Percentiles rank a stretch among this genome's conserved stretches.
These are phyloP conservation scores for Mrakia frigida DNA, from an alignment of 768 basidiomycete species.

Conservation along the genomic window DNA sequence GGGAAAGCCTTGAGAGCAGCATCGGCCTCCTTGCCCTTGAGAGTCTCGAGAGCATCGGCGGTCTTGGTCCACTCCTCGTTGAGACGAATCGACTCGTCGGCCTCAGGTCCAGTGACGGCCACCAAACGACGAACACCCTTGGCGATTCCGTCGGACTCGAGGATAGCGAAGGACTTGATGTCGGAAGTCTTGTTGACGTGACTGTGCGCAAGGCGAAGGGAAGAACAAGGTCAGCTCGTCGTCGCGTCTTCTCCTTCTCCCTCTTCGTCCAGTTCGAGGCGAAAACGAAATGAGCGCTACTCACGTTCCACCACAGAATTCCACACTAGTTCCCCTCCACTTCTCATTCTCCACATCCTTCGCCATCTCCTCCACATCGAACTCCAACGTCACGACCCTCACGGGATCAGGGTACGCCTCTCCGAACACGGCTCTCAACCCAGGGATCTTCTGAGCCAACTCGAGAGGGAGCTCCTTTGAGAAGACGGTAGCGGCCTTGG, in stretches of 20 bases:
- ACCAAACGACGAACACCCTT: constrained; percentile 94
- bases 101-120: constrained; percentile 91
- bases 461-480: constrained; percentile 77
- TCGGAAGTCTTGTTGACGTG: constrained; percentile 95
- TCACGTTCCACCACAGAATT: constrained; percentile 97
- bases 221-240: neutral
- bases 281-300: constrained; percentile 43
- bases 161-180: constrained; percentile 92
- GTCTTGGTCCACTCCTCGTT: constrained; percentile 60
- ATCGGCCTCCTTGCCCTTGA: constrained; percentile 76
- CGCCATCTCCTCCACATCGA: constrained; percentile 75
- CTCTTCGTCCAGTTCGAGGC: neutral
- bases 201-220: constrained; percentile 44
- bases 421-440: constrained; percentile 92
- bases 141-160: constrained; percentile 93
- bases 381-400: constrained; percentile 86
- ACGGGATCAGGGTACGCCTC: constrained; percentile 98
- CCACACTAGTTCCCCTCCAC: constrained; percentile 86
- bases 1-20: constrained; percentile 70
- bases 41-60: constrained; percentile 58
- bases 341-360: constrained; percentile 80
- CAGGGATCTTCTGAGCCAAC: constrained; percentile 79
- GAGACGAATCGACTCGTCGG: constrained; percentile 66
- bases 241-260: neutral
- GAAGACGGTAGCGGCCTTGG: constrained; percentile 78